Evolutionary conservation across 1,284 basidiomycete genomes (phyloP), one percentile per base, ranked within the genome.

Genomic region (Violaceomyces palustris): DNA sequence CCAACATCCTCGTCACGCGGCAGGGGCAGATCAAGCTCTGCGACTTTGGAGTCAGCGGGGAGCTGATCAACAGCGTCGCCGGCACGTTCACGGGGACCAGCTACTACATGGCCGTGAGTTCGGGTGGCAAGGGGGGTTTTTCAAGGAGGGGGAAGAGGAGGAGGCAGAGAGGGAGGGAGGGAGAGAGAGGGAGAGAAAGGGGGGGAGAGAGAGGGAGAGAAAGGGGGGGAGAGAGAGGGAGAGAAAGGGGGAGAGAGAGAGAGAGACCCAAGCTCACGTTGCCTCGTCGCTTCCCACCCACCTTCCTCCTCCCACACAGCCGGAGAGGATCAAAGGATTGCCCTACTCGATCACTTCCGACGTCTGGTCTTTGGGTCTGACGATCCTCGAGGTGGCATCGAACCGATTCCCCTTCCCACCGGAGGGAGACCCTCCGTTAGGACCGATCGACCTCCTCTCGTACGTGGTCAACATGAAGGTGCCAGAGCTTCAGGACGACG

Each of bases 361-460:
- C 72, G 91, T 98, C n/a, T 98, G 92, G 92, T 96, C 92, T 1
- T 85, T 89, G 23, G 93, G 92, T 18, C 82, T 98, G 30, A 87
- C 92, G 0, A 79, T 98, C 21, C 80, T 97, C 52, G 93, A 98
- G 75, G 82, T 98, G 18, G 87, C 92, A 1, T 84, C 89, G 73
- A 92, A 96, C 69, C 84, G 86, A 14, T 96, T 93, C 79, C 94
- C 94, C 1, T 97, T 96, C 78, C 88, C 92, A 1, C 84, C 82
- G 35, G 91, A 96, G 54, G 78, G 78, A 15, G 79, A 80, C 45
- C 73, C 75, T 5, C 77, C 78, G 14, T 61, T 78, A 65, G 86
- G 88, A 4, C 85, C 90, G 12, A 92, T 98, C 72, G 93, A 98
- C 70, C 78, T 98, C 38, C 82, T 98, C 75, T 86, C 88, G 74